Base-by-base conservation (phyloP, 2,329 filamentous ascomycete genomes). In the Xylaria sp. region DNA sequence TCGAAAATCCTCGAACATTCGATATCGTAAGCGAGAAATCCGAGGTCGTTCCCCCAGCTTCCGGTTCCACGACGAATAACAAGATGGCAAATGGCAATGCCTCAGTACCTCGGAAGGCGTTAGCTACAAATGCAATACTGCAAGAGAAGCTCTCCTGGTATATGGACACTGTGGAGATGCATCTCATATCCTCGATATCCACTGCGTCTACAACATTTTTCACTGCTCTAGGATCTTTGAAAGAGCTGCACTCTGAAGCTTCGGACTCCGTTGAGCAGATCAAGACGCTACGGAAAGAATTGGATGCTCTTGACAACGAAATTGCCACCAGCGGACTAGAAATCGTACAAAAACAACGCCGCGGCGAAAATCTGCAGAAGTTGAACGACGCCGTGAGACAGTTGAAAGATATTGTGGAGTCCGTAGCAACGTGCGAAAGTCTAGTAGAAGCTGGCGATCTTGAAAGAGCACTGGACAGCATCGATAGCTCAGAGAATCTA, bases 111-210 rank as follows among this genome's bases (percentile, higher is more conserved):
- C 86, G 94, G 62, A 98, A 97, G 74, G 91, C 92, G 1, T 81
- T 99, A 27, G 94, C 94, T 7, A 97, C 93, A 0, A 99, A 99
- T 77, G 95, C 95, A 0, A 99, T 99, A 60, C 77, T 99, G 35
- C 95, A 99, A 74, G 95, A 99, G 77, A 99, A 99, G 77, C 81
- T 99, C 11, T 98, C 95, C 0, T 99, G 95, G 95, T 99, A 99
- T 75, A 97, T 99, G 93, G 95, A 99, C 74, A 99, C 95, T 0
- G 93, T 99, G 21, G 95, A 99, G 74, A 92, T 99, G 56, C 95
- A 99, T 74, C 81, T 99, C 7, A 97, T 99, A 69, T 92, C 92
- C 31, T 97, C 93, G 0, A 99, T 99, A 65, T 98, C 94, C 2
- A 93, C 91, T 0, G 95, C 95, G 1, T 98, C 95, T 0, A 93